Percentiles rank a stretch among this genome's conserved stretches.
Evolutionary conservation across 2,329 filamentous ascomycete genomes (phyloP).

Genomic region (Paecilomyces sp.): DNA sequence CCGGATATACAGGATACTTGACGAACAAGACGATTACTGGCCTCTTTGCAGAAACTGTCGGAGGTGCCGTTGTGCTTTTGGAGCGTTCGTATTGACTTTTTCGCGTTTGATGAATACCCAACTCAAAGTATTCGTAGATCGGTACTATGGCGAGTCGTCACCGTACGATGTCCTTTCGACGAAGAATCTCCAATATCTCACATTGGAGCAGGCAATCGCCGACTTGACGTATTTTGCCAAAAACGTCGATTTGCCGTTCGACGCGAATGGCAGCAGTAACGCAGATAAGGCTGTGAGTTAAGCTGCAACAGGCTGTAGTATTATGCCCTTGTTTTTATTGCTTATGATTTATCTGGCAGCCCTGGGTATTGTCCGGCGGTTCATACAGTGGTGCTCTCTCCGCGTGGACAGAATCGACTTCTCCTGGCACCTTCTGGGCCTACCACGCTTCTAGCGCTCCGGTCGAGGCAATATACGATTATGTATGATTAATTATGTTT

Average conservation of each 20-base stretch:
- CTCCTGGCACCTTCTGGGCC: conserved; percentile 54
- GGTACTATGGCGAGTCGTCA: conserved; percentile 52
- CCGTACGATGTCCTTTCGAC: conserved; percentile 46
- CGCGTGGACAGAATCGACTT: conserved; percentile 48
- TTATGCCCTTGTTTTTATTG: not conserved
- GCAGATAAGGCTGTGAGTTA: conserved; percentile 38
- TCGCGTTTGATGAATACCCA: not conserved
- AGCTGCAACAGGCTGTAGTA: not conserved
- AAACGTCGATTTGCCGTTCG: conserved; percentile 48
- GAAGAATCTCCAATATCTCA: conserved; percentile 49
- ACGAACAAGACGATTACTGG: conserved; percentile 46
- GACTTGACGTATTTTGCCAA: conserved; percentile 51
- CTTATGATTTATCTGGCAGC: conserved; percentile 20
- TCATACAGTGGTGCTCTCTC: conserved; percentile 52
- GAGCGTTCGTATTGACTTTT: conserved; percentile 39
- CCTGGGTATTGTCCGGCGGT: conserved; percentile 52
- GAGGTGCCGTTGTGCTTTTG: conserved; percentile 48
- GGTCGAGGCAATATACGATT: conserved; percentile 50
- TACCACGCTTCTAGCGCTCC: conserved; percentile 52
- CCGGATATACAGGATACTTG: conserved; percentile 43
- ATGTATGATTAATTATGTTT: conserved; percentile 18
- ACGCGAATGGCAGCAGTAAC: conserved; percentile 41
- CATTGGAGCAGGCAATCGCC: conserved; percentile 45
- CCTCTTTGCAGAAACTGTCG: conserved; percentile 44
- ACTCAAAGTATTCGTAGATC: conserved; percentile 29